Conservation (phyloP, 2,329 filamentous ascomycete species). For the Teratosphaeria zuluensis region DNA sequence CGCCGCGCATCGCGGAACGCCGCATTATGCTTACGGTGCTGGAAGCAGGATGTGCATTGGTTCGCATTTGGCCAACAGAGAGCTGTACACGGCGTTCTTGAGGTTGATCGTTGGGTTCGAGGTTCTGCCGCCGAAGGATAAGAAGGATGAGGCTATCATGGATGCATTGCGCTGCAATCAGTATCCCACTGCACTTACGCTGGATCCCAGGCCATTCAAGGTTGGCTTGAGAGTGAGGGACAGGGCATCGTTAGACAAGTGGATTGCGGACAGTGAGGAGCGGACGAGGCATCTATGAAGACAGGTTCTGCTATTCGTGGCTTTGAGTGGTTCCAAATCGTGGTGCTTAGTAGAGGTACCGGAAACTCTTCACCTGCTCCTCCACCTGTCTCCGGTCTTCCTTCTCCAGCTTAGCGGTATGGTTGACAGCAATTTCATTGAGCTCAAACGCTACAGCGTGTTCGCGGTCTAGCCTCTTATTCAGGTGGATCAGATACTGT, state of each 20-base stretch:
- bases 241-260: constrained; percentile 31
- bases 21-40: constrained; percentile 41
- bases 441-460: not conserved
- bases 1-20: constrained; percentile 31
- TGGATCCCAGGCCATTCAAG: constrained; percentile 44
- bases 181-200: constrained; percentile 38
- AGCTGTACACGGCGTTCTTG: constrained; percentile 39
- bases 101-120: constrained; percentile 39
- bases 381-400: not conserved
- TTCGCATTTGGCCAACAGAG: constrained; percentile 29
- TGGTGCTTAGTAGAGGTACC: not conserved
- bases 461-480: constrained; percentile 2
- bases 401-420: constrained; percentile 1
- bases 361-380: not conserved
- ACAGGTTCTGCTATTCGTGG: too few species aligned
- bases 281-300: constrained; percentile 24
- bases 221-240: constrained; percentile 38
- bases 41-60: constrained; percentile 34
- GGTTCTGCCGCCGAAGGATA: constrained; percentile 32
- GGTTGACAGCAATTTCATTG: not conserved
- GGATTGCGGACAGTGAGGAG: constrained; percentile 40
- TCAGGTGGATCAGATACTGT: not conserved
- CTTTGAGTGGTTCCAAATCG: too few species aligned
- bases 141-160: constrained; percentile 32
- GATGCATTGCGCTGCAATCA: constrained; percentile 38